Evolutionary conservation across 441 rosid species (phyloP), one percentile per base, ranked within the genome.

Genomic region (Cnidoscolus chayamansa): DNA sequence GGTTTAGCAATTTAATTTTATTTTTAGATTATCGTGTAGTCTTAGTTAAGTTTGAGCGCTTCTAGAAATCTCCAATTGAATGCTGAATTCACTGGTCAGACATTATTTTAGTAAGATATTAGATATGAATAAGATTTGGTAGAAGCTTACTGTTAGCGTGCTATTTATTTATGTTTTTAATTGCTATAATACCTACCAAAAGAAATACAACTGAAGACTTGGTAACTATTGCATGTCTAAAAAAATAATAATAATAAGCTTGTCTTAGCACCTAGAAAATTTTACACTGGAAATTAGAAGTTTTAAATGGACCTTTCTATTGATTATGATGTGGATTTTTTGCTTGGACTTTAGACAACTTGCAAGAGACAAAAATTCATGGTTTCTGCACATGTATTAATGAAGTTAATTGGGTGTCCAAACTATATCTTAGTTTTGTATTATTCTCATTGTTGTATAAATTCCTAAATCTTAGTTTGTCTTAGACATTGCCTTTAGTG

Each of bases 51-150:
- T n/a, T 56, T 17, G 13, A 15, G 13, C 37, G 13, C 37, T 65
- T 57, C 54, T 43, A 43, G 72, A 69, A 43, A 40, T n/a, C 37
- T 25, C 55, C 64, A 20, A 13, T 43, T 56, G 55, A 30, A 65
- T 50, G 51, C 47, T 1, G 3, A 57, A 15, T 58, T 51, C 47
- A 31, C 45, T 32, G 53, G 11, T 56, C 25, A 55, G 53, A 37
- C 63, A 11, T 16, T 56, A 56, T 40, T 12, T 12, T 25, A 19
- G 19, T 43, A 7, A 17, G 35, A 20, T 68, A 32, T 20, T 8
- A 15, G 0, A 19, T 43, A 20, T 7, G 51, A 1, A 64, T 20
- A 64, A 20, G 50, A 40, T 3, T 15, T 4, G 43, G 8, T 15
- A 32, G 47, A 69, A 43, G 20, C 54, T 69, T 45, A 8, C 20